Conservation (phyloP, 768 basidiomycete species). For the Rhizopogon sp. region DNA sequence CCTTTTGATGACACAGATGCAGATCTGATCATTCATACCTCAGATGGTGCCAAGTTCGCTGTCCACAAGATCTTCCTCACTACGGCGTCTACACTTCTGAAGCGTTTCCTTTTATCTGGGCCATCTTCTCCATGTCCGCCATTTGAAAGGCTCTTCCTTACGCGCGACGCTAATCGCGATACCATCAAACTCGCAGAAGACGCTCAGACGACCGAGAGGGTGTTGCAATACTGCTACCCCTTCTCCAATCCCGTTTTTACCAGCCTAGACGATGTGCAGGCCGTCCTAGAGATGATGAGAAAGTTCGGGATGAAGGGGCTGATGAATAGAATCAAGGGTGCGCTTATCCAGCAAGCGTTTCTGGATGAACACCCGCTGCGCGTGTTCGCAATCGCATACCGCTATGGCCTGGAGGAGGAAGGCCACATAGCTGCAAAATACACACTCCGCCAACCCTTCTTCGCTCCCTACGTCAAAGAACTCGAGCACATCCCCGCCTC, state of each 20-base stretch:
- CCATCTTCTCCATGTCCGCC: constrained; percentile 24
- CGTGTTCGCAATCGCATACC: constrained; percentile 35
- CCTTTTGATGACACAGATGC: constrained; percentile 36
- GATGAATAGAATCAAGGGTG: constrained; percentile 22
- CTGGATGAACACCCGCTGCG: constrained; percentile 29
- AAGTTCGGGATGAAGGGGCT: constrained; percentile 36
- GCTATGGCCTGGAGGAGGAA: constrained; percentile 29
- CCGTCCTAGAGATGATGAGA: constrained; percentile 29
- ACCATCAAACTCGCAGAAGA: constrained; percentile 30
- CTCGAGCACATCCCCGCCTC: constrained; percentile 33
- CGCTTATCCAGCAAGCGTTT: constrained; percentile 21
- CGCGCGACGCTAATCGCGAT: constrained; percentile 18
- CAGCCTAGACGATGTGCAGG: constrained; percentile 31
- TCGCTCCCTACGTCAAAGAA: constrained; percentile 29
- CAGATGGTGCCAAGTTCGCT: too few species aligned
- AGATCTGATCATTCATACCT: too few species aligned
- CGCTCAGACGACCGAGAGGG: constrained; percentile 21
- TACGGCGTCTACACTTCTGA: too few species aligned
- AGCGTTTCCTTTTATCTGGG: constrained; percentile 21
- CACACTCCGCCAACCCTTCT: constrained; percentile 28
- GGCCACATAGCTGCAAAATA: constrained; percentile 29
- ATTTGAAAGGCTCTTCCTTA: constrained; percentile 19
- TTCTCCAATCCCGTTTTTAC: constrained; percentile 26
- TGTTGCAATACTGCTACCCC: constrained; percentile 35
- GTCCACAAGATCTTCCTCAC: too few species aligned